A percentile compares a stretch with the other conserved stretches of the same genome.
These are phyloP conservation scores for Diaporthe longicolla DNA, from an alignment of 2,329 filamentous ascomycete genomes.

Conservation along the genomic window DNA sequence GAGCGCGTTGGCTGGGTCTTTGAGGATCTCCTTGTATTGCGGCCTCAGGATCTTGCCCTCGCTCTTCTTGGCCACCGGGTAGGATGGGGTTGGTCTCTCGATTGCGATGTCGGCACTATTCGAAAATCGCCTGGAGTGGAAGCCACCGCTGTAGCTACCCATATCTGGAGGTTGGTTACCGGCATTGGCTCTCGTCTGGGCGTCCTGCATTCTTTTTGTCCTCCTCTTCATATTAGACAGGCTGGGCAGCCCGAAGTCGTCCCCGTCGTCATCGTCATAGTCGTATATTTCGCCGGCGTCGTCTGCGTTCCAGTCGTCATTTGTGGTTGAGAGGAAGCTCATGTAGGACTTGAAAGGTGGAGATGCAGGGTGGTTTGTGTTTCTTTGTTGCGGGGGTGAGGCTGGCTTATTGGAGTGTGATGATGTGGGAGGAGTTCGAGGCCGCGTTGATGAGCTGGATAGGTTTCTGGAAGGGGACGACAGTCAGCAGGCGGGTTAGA, in stretches of 20 bases:
- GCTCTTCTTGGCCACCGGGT: constrained; percentile 88
- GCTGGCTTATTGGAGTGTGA: constrained; percentile 63
- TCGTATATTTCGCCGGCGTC: constrained; percentile 82
- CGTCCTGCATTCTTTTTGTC: constrained; percentile 65
- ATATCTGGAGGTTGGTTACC: constrained; percentile 42
- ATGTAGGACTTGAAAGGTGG: constrained; percentile 82
- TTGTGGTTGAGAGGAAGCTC: constrained; percentile 84
- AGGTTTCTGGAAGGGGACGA: constrained; percentile 37
- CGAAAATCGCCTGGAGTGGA: constrained; percentile 67
- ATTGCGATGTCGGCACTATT: constrained; percentile 96
- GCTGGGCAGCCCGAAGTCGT: constrained; percentile 95
- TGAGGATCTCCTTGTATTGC: constrained; percentile 96
- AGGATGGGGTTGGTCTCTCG: constrained; percentile 84
- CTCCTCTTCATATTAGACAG: constrained; percentile 91
- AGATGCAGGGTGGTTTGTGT: constrained; percentile 68
- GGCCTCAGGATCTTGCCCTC: constrained; percentile 96
- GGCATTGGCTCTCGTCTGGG: constrained; percentile 54
- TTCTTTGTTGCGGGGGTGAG: constrained; percentile 55
- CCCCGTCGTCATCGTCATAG: constrained; percentile 90
- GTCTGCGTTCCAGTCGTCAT: constrained; percentile 85
- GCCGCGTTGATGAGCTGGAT: constrained; percentile 70
- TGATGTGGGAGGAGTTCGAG: constrained; percentile 80
- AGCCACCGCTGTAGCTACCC: constrained; percentile 30
- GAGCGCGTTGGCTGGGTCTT: constrained; percentile 90
- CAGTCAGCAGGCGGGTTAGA: constrained; percentile 43